Conservation (phyloP, 78 protist species). For the Dictyostelium purpureum region DNA sequence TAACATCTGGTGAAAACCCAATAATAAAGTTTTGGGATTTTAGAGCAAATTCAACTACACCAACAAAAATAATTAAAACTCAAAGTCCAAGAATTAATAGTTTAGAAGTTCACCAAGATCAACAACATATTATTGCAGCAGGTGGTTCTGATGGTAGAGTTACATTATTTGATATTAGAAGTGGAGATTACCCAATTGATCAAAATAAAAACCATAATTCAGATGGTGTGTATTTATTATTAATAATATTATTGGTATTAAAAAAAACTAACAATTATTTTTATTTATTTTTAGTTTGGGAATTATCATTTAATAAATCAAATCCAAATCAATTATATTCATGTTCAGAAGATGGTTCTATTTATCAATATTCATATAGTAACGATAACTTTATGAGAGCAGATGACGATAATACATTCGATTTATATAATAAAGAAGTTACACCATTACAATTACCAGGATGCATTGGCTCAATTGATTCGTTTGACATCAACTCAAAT, state of each 20-base stretch:
- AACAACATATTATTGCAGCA: conserved; percentile 50
- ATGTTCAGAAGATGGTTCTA: conserved; percentile 68
- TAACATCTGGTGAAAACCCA: conserved; percentile 41
- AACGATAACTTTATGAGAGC: conserved; percentile 15
- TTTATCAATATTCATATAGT: conserved; percentile 30
- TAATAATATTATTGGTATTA: not conserved
- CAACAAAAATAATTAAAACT: conserved; percentile 30
- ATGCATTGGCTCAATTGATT: conserved; percentile 14
- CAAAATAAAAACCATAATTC: conserved; percentile 49
- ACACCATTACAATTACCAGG: not conserved
- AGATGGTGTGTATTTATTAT: conserved; percentile 4
- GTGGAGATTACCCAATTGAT: conserved; percentile 58
- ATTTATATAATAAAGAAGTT: conserved; percentile 21
- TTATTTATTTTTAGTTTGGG: conserved; percentile 43
- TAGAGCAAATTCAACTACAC: not conserved
- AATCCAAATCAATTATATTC: conserved; percentile 66
- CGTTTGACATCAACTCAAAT: conserved; percentile 36
- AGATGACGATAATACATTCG: conserved; percentile 13
- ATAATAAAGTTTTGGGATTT: conserved; percentile 59
- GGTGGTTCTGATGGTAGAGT: conserved; percentile 64
- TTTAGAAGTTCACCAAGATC: conserved; percentile 49
- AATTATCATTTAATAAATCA: conserved; percentile 41
- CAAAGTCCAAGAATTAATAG: not conserved
- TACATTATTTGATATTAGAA: conserved; percentile 52
- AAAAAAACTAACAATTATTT: not conserved